Evolutionary conservation across 805 yeast species (phyloP).

Genomic region (Candida nanaspora): DNA sequence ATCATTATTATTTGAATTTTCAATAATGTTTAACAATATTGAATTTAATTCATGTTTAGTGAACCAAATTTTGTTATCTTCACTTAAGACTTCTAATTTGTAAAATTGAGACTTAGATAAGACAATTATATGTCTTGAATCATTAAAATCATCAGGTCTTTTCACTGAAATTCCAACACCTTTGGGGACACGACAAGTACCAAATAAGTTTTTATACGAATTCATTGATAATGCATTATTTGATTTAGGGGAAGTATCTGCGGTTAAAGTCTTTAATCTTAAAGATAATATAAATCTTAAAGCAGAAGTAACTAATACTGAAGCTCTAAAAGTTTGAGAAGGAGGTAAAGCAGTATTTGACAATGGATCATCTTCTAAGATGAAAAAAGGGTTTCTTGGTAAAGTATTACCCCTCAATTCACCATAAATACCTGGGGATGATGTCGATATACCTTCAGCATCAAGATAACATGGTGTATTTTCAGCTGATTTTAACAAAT

Average conservation of each 20-base stretch:
- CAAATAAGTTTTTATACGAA: slow-evolving; percentile 61
- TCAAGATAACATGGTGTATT: slow-evolving; percentile 47
- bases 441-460: slow-evolving; percentile 35
- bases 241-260: slow-evolving; percentile 49
- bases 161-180: slow-evolving; percentile 32
- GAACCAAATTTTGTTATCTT: slow-evolving; percentile 40
- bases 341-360: slow-evolving; percentile 47
- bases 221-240: slow-evolving; percentile 56
- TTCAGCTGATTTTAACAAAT: slow-evolving; percentile 39
- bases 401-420: slow-evolving; percentile 58
- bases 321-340: slow-evolving; percentile 60
- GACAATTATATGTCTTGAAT: slow-evolving; percentile 43
- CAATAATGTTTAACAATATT: slow-evolving; percentile 36
- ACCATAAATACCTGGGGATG: slow-evolving; percentile 55
- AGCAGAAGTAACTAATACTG: slow-evolving; percentile 58
- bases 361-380: slow-evolving; percentile 69
- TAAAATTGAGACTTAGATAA: slow-evolving; percentile 46
- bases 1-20: slow-evolving; percentile 28
- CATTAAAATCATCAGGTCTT: slow-evolving; percentile 22
- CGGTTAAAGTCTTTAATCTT: slow-evolving; percentile 43
- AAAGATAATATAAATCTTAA: slow-evolving; percentile 58
- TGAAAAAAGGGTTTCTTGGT: slow-evolving; percentile 73
- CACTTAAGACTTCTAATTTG: slow-evolving; percentile 39
- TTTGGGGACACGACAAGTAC: slow-evolving; percentile 54
- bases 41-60: slow-evolving; percentile 42